phyloP scores from a whole-genome alignment of 768 basidiomycete genomes.

The Serpula lacrymans region DNA sequence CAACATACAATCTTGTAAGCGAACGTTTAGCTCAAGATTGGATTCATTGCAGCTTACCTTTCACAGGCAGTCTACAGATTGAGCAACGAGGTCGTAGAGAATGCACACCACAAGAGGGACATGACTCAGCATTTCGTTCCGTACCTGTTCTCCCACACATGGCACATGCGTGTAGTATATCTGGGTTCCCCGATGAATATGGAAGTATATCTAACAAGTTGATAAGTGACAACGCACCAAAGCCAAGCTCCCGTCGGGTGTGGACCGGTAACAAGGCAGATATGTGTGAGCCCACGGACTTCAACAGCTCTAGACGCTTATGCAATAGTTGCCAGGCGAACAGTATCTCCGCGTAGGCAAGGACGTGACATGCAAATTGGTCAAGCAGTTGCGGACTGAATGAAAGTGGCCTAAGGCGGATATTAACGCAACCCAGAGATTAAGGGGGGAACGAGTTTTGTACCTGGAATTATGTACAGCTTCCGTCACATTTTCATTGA shows the following conservation, averaged over 20 bases:
- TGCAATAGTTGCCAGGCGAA: conserved; percentile 69
- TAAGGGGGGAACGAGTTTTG: background rate
- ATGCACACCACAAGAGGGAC: conserved; percentile 40
- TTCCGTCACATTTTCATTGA: conserved; percentile 22
- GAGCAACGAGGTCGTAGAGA: conserved; percentile 54
- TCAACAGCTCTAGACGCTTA: conserved; percentile 72
- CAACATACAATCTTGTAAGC: background rate
- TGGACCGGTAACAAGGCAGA: conserved; percentile 17
- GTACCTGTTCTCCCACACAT: conserved; percentile 38
- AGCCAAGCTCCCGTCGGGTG: conserved; percentile 35
- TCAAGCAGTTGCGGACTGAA: conserved; percentile 39
- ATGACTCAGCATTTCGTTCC: conserved; percentile 33
- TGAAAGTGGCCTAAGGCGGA: conserved; percentile 17
- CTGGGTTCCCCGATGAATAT: conserved; percentile 30
- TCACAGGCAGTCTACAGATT: conserved; percentile 73
- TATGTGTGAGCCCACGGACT: conserved; percentile 45
- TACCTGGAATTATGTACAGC: conserved; percentile 13
- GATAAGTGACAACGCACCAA: conserved; percentile 12
- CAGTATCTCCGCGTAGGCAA: conserved; percentile 72
- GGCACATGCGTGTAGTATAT: conserved; percentile 46
- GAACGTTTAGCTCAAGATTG: background rate
- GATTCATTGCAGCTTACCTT: conserved; percentile 42
- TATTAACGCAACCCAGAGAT: too few species aligned
- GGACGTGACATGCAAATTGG: conserved; percentile 51
- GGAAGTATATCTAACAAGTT: conserved; percentile 4